phyloP scores from a whole-genome alignment of 2,329 filamentous ascomycete species.

The Daldinia sp. region DNA sequence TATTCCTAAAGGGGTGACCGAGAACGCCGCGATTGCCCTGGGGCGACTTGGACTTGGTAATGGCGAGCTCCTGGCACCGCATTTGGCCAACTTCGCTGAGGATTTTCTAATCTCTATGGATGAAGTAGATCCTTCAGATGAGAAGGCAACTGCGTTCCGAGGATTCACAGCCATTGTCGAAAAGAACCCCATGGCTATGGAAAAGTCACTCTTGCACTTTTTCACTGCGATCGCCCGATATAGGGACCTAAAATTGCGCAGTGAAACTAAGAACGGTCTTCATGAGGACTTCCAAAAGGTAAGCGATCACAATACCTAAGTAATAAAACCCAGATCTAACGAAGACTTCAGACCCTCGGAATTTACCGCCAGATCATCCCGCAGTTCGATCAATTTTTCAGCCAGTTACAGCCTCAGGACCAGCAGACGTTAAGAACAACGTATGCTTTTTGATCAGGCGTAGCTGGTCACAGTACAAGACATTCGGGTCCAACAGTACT shows the following conservation, averaged over 20 bases:
- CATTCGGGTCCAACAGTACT: background rate
- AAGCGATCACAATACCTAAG: slow-evolving; percentile 44
- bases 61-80: slow-evolving; percentile 77
- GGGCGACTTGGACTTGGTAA: slow-evolving; percentile 86
- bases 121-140: slow-evolving; percentile 85
- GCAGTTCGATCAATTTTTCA: slow-evolving; percentile 64
- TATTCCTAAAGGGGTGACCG: slow-evolving; percentile 85
- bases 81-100: slow-evolving; percentile 80
- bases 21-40: slow-evolving; percentile 94
- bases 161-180: slow-evolving; percentile 88
- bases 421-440: slow-evolving; percentile 58
- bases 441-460: slow-evolving; percentile 53
- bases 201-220: slow-evolving; percentile 81
- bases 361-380: slow-evolving; percentile 68
- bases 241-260: slow-evolving; percentile 68
- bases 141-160: slow-evolving; percentile 92
- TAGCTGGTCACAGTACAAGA: background rate
- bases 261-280: slow-evolving; percentile 69
- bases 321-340: slow-evolving; percentile 21
- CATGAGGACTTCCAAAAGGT: slow-evolving; percentile 81
- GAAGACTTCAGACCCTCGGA: slow-evolving; percentile 55
- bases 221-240: slow-evolving; percentile 86
- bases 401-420: slow-evolving; percentile 59
- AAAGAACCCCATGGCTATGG: slow-evolving; percentile 90
- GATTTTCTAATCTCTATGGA: slow-evolving; percentile 84